These are phyloP conservation scores for Cystoderma amianthinum DNA, from an alignment of 768 basidiomycete species.

Conservation along the genomic window DNA sequence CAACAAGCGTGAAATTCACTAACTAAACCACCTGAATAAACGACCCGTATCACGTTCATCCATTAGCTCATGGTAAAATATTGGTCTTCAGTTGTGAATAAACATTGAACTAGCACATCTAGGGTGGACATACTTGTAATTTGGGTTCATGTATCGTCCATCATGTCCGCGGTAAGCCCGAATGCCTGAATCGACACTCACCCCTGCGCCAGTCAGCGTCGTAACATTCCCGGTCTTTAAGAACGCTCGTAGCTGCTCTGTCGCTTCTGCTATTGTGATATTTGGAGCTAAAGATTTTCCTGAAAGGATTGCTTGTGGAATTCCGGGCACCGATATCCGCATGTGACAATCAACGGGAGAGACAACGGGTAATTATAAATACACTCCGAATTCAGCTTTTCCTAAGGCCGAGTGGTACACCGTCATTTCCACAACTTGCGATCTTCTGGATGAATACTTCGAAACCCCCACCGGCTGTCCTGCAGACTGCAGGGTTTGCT, in stretches of 20 bases:
- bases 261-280: slow-evolving; percentile 43
- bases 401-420: neutral
- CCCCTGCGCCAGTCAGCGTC: slow-evolving; percentile 85
- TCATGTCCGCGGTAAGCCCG: slow-evolving; percentile 87
- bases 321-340: slow-evolving; percentile 74
- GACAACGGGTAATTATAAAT: slow-evolving; percentile 9
- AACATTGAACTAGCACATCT: slow-evolving; percentile 1
- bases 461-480: slow-evolving; percentile 34
- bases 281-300: slow-evolving; percentile 25
- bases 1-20: neutral
- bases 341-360: slow-evolving; percentile 41
- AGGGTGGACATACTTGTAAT: slow-evolving; percentile 56
- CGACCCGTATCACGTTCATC: slow-evolving; percentile 65
- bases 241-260: slow-evolving; percentile 58
- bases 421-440: no score
- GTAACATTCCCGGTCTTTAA: slow-evolving; percentile 63
- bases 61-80: slow-evolving; percentile 79
- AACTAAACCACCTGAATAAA: slow-evolving; percentile 53
- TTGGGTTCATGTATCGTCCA: slow-evolving; percentile 86
- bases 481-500: slow-evolving; percentile 78
- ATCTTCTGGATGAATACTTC: slow-evolving; percentile 28
- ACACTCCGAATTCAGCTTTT: neutral
- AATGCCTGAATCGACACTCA: slow-evolving; percentile 94
- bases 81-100: slow-evolving; percentile 34
- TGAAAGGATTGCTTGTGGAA: slow-evolving; percentile 57